Percentiles rank a stretch among this genome's conserved stretches.
Evolutionary conservation across 208 protist species (phyloP).

Genomic region (Acanthamoeba culbertsoni): DNA sequence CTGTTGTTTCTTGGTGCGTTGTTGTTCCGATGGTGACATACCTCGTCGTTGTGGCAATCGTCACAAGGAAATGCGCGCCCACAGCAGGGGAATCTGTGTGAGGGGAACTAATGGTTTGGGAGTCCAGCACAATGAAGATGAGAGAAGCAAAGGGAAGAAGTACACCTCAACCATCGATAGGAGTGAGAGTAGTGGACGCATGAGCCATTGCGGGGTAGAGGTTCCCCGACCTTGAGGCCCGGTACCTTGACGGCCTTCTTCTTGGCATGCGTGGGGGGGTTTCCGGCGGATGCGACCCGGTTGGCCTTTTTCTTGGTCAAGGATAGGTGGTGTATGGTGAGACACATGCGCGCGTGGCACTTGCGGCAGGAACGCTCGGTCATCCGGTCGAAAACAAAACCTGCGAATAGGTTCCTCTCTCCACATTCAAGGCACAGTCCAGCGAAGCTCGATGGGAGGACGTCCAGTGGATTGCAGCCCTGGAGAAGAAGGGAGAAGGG

Average conservation of each 20-base stretch:
- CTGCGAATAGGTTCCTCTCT: neutral
- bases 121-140: neutral
- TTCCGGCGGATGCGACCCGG: neutral
- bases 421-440: constrained; percentile 1
- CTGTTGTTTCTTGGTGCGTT: too few species aligned
- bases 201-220: neutral
- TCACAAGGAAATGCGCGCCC: neutral
- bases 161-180: neutral
- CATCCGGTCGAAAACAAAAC: neutral
- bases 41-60: neutral
- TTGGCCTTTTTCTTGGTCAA: neutral
- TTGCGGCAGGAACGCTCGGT: neutral
- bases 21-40: neutral
- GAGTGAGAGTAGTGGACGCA: neutral
- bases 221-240: neutral
- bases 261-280: neutral
- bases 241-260: neutral
- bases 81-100: neutral
- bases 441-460: neutral
- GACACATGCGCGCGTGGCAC: neutral
- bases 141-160: neutral
- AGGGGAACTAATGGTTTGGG: neutral
- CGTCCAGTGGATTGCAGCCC: neutral
- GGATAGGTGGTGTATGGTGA: neutral
- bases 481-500: neutral